Evolutionary conservation across 148 eudicot species (phyloP), one percentile per base, ranked within the genome.

Genomic region (Cornus florida): DNA sequence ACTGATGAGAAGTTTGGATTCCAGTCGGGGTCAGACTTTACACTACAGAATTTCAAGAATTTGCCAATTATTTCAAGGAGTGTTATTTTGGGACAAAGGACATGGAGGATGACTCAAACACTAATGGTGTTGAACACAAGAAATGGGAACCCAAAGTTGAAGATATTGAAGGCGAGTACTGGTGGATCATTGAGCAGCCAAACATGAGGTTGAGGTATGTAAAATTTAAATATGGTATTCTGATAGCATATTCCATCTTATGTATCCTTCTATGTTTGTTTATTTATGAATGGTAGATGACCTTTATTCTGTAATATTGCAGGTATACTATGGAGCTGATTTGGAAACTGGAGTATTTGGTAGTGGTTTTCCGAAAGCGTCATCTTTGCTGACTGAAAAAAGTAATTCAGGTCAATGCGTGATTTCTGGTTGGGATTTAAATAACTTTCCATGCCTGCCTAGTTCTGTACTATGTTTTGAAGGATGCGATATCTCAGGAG

Each of bases 291-390:
- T 62, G 20, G 13, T 13, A 14, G 17, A 19, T 13, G 17, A 57
- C 5, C 5, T 62, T n/a, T 62, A 6, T 62, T 62, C 8, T 78
- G 71, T 76, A 19, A 10, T 24, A 24, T 60, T 71, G 72, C 65
- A 90, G 93, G 93, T 91, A 31, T 86, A 82, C 56, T 91, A 91
- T 85, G 94, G 94, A 77, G 92, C 90, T 82, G 94, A 91, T 89
- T 65, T 91, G 77, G 92, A 91, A 86, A 89, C 91, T 66, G 90
- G 89, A 70, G 82, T 59, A 72, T 87, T 87, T 62, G 86, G 88
- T 43, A 89, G 92, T 84, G 94, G 94, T 53, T 91, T 91, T 62
- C 94, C 92, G 3, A 84, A 81, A 77, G 80, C 72, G 5, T 79
- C 82, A 41, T 65, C 79, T 10, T 74, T 24, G 16, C 31, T 35